Evolutionary conservation across 2,329 filamentous ascomycete genomes (phyloP).

Genomic region (Arthrobotrys sphaeroides): DNA sequence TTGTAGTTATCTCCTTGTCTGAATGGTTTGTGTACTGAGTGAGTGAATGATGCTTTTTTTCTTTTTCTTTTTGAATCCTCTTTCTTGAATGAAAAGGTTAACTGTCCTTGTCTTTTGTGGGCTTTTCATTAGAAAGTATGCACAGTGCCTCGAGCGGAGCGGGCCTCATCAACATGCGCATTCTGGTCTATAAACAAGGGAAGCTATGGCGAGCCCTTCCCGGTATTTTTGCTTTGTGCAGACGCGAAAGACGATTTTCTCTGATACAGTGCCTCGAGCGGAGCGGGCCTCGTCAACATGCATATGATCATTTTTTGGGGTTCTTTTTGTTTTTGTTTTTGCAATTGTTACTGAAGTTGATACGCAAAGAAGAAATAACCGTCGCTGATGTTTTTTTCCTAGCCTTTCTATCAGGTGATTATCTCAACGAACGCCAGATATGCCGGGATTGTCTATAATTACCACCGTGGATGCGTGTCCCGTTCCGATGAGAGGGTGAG

Average conservation of each 20-base stretch:
- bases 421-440: conserved; percentile 33
- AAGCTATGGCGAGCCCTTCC: conserved; percentile 55
- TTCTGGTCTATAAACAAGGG: conserved; percentile 55
- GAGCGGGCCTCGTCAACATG: conserved; percentile 55
- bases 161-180: conserved; percentile 55
- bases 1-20: conserved; percentile 16
- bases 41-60: not conserved
- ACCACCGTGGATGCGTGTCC: conserved; percentile 18
- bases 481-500: not conserved
- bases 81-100: conserved; percentile 52
- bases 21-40: not conserved
- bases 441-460: conserved; percentile 49
- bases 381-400: conserved; percentile 46
- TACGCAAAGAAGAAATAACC: conserved; percentile 51
- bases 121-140: conserved; percentile 55
- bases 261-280: conserved; percentile 54
- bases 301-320: conserved; percentile 25
- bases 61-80: conserved; percentile 16
- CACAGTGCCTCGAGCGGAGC: conserved; percentile 55
- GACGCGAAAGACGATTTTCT: conserved; percentile 48
- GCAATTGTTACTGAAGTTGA: conserved; percentile 48
- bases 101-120: conserved; percentile 52
- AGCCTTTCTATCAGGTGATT: conserved; percentile 46
- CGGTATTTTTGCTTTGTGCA: conserved; percentile 44
- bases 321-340: conserved; percentile 15